Percentiles rank a stretch among this genome's conserved stretches.
Evolutionary conservation across 2,329 filamentous ascomycete species (phyloP).

Genomic region (Penicillium janthinellum): DNA sequence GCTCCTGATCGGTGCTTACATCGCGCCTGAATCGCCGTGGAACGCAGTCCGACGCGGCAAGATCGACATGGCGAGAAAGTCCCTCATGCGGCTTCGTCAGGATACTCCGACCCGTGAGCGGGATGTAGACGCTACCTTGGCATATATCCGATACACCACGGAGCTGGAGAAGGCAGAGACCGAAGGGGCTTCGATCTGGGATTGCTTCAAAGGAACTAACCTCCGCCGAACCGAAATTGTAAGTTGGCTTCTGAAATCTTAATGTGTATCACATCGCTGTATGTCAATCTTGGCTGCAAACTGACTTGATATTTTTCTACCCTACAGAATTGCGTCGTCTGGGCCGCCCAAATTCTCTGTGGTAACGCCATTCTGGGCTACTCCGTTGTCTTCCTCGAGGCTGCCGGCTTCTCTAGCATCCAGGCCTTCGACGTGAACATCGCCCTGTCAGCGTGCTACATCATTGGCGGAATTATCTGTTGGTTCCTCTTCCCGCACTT

Average conservation of each 20-base stretch:
- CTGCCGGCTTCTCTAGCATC: conserved; percentile 40
- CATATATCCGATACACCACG: conserved; percentile 10
- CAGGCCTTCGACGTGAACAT: conserved; percentile 47
- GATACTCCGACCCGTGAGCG: background rate
- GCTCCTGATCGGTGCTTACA: conserved; percentile 29
- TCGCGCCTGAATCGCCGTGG: conserved; percentile 33
- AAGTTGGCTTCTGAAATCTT: background rate
- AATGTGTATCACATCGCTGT: too few relatives aligned
- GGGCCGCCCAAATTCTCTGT: background rate
- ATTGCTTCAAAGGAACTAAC: conserved; percentile 2
- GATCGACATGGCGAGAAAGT: background rate
- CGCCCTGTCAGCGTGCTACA: conserved; percentile 45
- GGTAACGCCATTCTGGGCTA: background rate
- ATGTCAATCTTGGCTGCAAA: too few relatives aligned
- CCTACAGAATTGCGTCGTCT: background rate
- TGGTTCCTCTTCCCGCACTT: conserved; percentile 47
- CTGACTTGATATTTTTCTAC: background rate
- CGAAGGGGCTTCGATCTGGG: background rate
- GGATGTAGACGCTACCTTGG: conserved; percentile 29
- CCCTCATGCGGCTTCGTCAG: background rate
- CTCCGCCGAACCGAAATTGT: background rate
- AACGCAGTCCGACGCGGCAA: conserved; percentile 1
- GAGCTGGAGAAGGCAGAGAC: conserved; percentile 7
- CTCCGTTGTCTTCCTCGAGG: conserved; percentile 37
- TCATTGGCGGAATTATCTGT: conserved; percentile 43